Evolutionary conservation across 768 basidiomycete species (phyloP), one percentile per base, ranked within the genome.

Genomic region (Mycena belliarum): DNA sequence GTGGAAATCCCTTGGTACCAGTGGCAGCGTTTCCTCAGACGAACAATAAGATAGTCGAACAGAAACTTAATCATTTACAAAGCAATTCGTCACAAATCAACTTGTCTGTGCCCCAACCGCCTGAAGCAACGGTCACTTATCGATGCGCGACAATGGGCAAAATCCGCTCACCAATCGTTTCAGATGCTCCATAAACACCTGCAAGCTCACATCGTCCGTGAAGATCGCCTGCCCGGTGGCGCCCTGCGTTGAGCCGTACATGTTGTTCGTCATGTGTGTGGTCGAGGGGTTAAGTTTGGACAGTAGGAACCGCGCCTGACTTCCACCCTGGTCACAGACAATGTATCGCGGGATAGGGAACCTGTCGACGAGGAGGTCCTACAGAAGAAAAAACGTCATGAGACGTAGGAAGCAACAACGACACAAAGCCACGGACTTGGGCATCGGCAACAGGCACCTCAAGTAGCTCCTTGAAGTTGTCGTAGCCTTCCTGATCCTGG

Each of bases 311-410:
- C 97, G 90, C 6, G 97, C 96, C 72, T 98, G 97, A 72, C 89
- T 92, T 26, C 96, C 96, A 37, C 95, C 94, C 70, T 98, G 95
- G 71, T 99, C 95, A 70, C 93, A 95, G 29, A 97, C 94, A 64
- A 99, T 93, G 74, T 98, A 99, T 26, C 97, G 89, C 1, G 97
- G 97, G 64, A 99, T 93, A 2, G 97, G 97, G 81, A 91, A 93
- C 37, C 97, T 89, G 70, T 99, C 97, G 18, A 88, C 87, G 23
- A 99, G 86, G 24, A 99, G 83, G 61, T 99, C 97, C 87, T 97
- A 14, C 16, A 35, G 14, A 69, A 37, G n/a, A 37, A 21, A 18
- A 50, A 47, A 43, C 26, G 45, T 6, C n/a, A 18, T 26, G 51
- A 45, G n/a, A n/a, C n/a, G n/a, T n/a, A n/a, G 54, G 51, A 8